Evolutionary conservation across 2,329 filamentous ascomycete genomes (phyloP).

Genomic region (Aaosphaeria arxii): DNA sequence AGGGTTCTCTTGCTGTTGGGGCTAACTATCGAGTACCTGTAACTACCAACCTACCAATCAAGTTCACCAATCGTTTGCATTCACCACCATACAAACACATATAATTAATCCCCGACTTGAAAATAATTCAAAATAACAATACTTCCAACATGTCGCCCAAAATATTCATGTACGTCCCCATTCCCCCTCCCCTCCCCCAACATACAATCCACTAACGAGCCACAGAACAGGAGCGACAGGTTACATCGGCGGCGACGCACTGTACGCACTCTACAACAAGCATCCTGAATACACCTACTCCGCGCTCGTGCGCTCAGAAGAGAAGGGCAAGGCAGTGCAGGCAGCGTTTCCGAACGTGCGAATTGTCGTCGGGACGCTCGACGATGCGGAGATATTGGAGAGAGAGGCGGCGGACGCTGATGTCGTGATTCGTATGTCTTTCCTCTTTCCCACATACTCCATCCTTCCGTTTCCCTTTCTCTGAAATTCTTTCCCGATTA

Average conservation of each 20-base stretch:
- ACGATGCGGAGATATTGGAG: background rate
- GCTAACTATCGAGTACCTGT: too few species aligned
- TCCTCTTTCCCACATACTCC: background rate
- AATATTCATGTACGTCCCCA: background rate
- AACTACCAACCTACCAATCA: too few species aligned
- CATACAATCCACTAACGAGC: background rate
- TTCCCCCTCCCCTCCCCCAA: too few species aligned
- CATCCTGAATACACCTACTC: background rate
- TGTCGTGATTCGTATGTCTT: conserved; percentile 40
- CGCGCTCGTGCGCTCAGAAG: background rate
- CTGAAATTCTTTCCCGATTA: background rate
- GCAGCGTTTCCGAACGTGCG: background rate
- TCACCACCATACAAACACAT: too few species aligned
- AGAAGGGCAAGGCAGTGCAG: background rate
- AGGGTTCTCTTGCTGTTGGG: too few species aligned
- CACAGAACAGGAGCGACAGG: conserved; percentile 29
- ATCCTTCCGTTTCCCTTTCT: background rate
- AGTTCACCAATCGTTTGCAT: too few species aligned
- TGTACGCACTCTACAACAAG: conserved; percentile 12
- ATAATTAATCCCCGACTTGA: too few species aligned
- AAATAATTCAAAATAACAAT: too few species aligned
- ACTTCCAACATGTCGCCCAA: background rate
- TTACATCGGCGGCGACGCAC: conserved; percentile 30
- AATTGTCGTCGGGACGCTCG: background rate
- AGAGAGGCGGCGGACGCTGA: conserved; percentile 38